Conservation (phyloP, 305 asterid genomes). For the Ilex paraguariensis region DNA sequence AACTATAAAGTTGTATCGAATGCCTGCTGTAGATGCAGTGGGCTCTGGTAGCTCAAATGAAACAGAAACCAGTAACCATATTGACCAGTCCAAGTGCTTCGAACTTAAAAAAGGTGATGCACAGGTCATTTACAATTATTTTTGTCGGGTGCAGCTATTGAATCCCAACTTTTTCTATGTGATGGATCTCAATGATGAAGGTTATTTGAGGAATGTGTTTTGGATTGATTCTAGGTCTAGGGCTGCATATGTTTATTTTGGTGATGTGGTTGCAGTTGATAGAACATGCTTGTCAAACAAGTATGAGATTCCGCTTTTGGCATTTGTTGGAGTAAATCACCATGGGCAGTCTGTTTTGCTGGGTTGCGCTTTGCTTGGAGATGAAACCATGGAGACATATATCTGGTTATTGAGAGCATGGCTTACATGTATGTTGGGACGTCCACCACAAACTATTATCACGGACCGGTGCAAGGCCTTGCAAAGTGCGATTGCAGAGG, state of each 20-base stretch:
- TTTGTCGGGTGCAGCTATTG: slow-evolving; percentile 44
- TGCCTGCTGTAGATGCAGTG: slow-evolving; percentile 44
- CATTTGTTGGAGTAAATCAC: slow-evolving; percentile 72
- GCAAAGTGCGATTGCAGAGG: slow-evolving; percentile 59
- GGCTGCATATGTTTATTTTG: slow-evolving; percentile 60
- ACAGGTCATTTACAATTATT: slow-evolving; percentile 39
- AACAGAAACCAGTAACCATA: neutral
- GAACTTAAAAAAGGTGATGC: slow-evolving; percentile 27
- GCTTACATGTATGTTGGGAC: slow-evolving; percentile 78
- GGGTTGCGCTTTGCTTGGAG: slow-evolving; percentile 67
- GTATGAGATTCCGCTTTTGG: slow-evolving; percentile 45
- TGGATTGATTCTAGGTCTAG: slow-evolving; percentile 83
- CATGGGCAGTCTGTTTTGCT: slow-evolving; percentile 55
- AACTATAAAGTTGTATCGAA: slow-evolving; percentile 62
- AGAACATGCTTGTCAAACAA: slow-evolving; percentile 43
- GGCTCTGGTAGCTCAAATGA: slow-evolving; percentile 36
- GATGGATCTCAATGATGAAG: slow-evolving; percentile 75
- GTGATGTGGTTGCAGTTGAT: slow-evolving; percentile 70
- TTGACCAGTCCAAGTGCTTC: neutral
- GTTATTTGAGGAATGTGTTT: slow-evolving; percentile 62
- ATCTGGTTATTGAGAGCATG: slow-evolving; percentile 82
- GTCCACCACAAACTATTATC: slow-evolving; percentile 68
- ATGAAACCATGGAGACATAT: slow-evolving; percentile 56
- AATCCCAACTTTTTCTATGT: slow-evolving; percentile 73
- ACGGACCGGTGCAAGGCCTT: slow-evolving; percentile 55